Evolutionary conservation across 2,329 filamentous ascomycete species (phyloP).

Genomic region (Fusarium pseudoanthophilum): DNA sequence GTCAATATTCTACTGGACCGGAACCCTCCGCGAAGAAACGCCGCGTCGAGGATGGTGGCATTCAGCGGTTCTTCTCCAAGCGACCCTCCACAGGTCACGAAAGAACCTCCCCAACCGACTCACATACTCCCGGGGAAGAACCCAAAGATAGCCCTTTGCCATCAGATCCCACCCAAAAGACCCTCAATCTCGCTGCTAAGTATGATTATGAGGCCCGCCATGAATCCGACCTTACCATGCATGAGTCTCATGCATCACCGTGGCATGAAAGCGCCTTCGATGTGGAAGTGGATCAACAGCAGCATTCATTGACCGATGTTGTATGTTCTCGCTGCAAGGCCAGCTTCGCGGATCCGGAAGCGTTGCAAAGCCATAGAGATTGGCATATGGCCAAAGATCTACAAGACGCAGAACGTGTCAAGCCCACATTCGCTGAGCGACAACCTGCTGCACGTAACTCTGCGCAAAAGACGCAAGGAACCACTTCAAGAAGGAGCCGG

Average conservation of each 20-base stretch:
- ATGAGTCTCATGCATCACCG: conserved; percentile 20
- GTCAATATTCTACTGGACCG: conserved; percentile 29
- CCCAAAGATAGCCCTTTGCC: conserved; percentile 5
- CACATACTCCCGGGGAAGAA: conserved; percentile 1
- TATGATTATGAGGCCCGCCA: conserved; percentile 27
- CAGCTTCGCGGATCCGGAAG: conserved; percentile 66
- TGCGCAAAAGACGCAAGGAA: conserved; percentile 47
- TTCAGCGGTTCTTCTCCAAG: conserved; percentile 68
- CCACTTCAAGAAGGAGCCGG: conserved; percentile 55
- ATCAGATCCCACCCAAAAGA: conserved; percentile 5
- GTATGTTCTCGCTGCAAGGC: conserved; percentile 74
- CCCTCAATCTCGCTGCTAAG: conserved; percentile 17
- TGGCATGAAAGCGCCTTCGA: conserved; percentile 21
- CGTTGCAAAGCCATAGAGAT: conserved; percentile 81
- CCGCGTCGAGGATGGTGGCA: conserved; percentile 59
- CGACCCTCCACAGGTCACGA: conserved; percentile 44
- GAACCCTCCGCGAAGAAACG: conserved; percentile 47
- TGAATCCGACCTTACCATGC: conserved; percentile 23
- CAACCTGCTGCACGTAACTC: conserved; percentile 47
- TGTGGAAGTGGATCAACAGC: conserved; percentile 32
- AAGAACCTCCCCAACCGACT: conserved; percentile 39
- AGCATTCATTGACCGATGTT: conserved; percentile 53
- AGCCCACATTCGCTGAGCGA: conserved; percentile 55
- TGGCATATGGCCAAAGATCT: conserved; percentile 95
- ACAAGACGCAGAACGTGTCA: conserved; percentile 70